A percentile compares a stretch with the other conserved stretches of the same genome.
Conservation (phyloP, 257 asterid species). For the Ajuga chamaepitys region DNA sequence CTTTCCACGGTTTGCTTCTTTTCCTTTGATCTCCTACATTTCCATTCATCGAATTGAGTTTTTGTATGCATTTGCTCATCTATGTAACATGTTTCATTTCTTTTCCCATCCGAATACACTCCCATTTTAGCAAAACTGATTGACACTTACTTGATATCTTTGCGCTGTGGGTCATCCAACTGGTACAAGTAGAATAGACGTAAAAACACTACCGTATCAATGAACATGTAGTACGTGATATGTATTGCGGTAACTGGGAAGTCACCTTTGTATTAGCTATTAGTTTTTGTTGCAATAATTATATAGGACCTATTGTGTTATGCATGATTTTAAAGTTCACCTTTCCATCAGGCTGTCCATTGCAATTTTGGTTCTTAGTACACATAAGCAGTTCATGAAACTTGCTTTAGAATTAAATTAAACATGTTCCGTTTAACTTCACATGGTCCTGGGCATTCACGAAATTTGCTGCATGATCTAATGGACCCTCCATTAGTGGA, state of each 20-base stretch:
- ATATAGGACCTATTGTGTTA: no score
- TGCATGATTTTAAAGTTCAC: neutral
- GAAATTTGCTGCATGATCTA: neutral
- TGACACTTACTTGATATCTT: no score
- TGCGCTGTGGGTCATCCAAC: no score
- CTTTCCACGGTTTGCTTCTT: constrained; percentile 41
- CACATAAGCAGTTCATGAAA: neutral
- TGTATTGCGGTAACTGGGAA: no score
- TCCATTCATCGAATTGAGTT: constrained; percentile 4
- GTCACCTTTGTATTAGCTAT: no score
- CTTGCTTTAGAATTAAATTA: no score
- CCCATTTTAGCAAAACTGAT: no score
- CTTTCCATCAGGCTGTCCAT: neutral
- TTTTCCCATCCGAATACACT: neutral
- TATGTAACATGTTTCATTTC: neutral
- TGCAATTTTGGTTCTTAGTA: neutral
- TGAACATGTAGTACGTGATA: no score
- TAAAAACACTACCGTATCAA: no score
- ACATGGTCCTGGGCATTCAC: neutral
- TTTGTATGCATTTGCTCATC: constrained; percentile 3
- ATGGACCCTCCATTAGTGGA: no score
- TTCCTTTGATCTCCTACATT: neutral
- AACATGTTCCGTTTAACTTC: neutral
- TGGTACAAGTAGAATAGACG: no score
- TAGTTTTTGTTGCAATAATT: no score